Percentiles rank a stretch among this genome's conserved stretches.
Conservation (phyloP, 768 basidiomycete genomes). For the Thelephora aurantiotincta region DNA sequence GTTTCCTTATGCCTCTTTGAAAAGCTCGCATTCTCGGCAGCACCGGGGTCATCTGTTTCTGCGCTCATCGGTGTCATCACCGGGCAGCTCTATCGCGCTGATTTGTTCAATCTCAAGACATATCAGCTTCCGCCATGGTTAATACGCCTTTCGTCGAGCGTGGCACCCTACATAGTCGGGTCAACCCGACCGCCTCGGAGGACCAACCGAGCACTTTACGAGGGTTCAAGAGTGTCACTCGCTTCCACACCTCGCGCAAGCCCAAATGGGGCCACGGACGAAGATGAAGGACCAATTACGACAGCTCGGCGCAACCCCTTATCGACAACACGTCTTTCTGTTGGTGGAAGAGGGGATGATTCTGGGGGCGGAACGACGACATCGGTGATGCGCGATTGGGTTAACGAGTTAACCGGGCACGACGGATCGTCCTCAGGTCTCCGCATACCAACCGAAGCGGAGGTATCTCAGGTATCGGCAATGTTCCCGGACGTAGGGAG, state of each 20-base stretch:
- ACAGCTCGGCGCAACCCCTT: conserved; percentile 33
- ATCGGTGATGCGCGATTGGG: conserved; percentile 66
- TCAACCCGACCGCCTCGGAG: conserved; percentile 48
- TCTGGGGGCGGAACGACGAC: conserved; percentile 1
- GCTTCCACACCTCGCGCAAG: conserved; percentile 5
- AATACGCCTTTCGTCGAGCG: conserved; percentile 38
- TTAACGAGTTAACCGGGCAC: conserved; percentile 33
- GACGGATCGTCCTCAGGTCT: conserved; percentile 17
- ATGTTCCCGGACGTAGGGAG: conserved; percentile 80
- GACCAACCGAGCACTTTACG: conserved; percentile 64
- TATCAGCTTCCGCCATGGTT: conserved; percentile 61
- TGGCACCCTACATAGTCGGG: conserved; percentile 56
- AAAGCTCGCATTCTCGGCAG: conserved; percentile 55
- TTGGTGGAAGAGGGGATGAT: background rate
- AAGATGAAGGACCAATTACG: conserved; percentile 45
- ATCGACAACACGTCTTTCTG: conserved; percentile 1
- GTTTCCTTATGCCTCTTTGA: background rate
- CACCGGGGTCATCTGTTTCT: conserved; percentile 51
- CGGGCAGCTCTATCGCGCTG: conserved; percentile 75
- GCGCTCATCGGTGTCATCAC: conserved; percentile 51
- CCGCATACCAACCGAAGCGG: conserved; percentile 58
- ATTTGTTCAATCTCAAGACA: conserved; percentile 61
- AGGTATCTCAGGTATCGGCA: conserved; percentile 55
- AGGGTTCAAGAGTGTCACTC: conserved; percentile 18
- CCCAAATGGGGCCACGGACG: conserved; percentile 14